A percentile compares a stretch with the other conserved stretches of the same genome.
These are phyloP conservation scores for Claviceps humidiphila DNA, from an alignment of 2,329 filamentous ascomycete species.

Conservation along the genomic window DNA sequence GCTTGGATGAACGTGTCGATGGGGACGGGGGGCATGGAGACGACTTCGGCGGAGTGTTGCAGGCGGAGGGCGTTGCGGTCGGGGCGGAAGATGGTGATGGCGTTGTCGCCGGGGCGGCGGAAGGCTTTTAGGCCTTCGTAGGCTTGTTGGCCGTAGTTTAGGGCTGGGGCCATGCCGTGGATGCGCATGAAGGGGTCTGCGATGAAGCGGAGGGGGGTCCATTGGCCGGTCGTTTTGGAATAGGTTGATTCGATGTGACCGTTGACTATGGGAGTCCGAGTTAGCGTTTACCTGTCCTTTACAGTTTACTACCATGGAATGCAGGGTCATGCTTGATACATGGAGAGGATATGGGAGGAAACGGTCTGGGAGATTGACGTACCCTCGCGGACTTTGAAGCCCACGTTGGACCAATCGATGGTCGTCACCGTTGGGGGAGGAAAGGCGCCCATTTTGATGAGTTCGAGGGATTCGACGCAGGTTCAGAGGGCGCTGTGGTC, in stretches of 20 bases:
- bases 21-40: constrained; percentile 73
- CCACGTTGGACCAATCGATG: constrained; percentile 89
- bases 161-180: constrained; percentile 86
- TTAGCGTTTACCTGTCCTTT: not conserved
- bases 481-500: too few relatives aligned
- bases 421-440: constrained; percentile 66
- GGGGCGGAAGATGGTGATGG: constrained; percentile 79
- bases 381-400: constrained; percentile 88
- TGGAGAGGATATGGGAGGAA: too few relatives aligned
- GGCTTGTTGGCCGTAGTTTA: constrained; percentile 96
- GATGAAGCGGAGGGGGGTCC: constrained; percentile 69
- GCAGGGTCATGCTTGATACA: too few relatives aligned
- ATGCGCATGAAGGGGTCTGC: constrained; percentile 73
- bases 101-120: constrained; percentile 54
- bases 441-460: constrained; percentile 38
- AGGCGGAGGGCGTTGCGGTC: constrained; percentile 73
- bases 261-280: constrained; percentile 49
- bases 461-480: too few relatives aligned
- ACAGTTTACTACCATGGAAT: too few relatives aligned
- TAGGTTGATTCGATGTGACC: constrained; percentile 87
- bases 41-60: constrained; percentile 70
- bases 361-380: constrained; percentile 11
- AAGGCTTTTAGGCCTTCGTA: constrained; percentile 99
- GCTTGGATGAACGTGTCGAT: constrained; percentile 61
- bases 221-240: constrained; percentile 58